Evolutionary conservation across 129 eudicot species (phyloP).

Genomic region (Tanacetum coccineum): DNA sequence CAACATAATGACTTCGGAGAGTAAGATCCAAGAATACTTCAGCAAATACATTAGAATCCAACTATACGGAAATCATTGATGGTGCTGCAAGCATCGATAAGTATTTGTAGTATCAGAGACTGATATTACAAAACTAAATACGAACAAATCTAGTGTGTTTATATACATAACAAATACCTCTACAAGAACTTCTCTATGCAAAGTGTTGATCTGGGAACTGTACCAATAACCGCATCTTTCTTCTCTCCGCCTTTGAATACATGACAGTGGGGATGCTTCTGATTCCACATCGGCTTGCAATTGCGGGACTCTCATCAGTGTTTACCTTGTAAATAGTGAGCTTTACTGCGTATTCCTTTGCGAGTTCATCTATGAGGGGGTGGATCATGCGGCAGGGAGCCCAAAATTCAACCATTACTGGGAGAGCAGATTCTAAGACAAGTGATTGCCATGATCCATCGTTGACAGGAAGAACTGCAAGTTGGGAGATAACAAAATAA

Average conservation of each 20-base stretch:
- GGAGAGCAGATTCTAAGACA: constrained; percentile 48
- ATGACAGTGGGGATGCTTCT: constrained; percentile 93
- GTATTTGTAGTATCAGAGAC: constrained; percentile 29
- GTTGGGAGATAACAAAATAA: neutral
- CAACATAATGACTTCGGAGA: neutral
- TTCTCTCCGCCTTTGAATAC: constrained; percentile 89
- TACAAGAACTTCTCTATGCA: constrained; percentile 73
- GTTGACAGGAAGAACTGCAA: constrained; percentile 57
- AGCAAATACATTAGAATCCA: constrained; percentile 28
- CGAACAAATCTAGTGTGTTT: constrained; percentile 25
- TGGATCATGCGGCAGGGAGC: constrained; percentile 97
- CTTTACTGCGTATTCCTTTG: constrained; percentile 68
- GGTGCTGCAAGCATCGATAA: constrained; percentile 20
- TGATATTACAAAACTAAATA: constrained; percentile 19
- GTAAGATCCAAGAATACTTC: constrained; percentile 5
- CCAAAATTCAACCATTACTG: constrained; percentile 95
- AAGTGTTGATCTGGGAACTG: constrained; percentile 80
- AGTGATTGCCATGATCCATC: constrained; percentile 60
- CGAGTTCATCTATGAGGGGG: constrained; percentile 81
- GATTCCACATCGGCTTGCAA: constrained; percentile 75
- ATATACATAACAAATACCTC: constrained; percentile 21
- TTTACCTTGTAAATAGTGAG: constrained; percentile 87
- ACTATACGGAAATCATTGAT: constrained; percentile 43
- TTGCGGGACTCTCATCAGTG: constrained; percentile 75
- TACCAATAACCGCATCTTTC: constrained; percentile 93